Evolutionary conservation across 2,329 filamentous ascomycete species (phyloP).

Genomic region (Cladosporium oxysporum): DNA sequence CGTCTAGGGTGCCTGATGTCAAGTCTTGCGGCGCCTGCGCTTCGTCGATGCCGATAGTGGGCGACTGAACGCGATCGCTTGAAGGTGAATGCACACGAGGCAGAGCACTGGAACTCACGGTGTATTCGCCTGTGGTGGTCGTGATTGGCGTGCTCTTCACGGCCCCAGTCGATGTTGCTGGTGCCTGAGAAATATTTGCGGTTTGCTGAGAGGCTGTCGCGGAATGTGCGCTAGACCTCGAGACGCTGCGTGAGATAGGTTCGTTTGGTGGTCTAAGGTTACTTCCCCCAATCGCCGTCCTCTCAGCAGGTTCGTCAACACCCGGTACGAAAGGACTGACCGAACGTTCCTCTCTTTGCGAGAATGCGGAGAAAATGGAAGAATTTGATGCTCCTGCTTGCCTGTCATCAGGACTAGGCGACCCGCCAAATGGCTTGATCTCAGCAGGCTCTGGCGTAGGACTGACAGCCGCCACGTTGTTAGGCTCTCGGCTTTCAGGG

Average conservation of each 20-base stretch:
- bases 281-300: neutral
- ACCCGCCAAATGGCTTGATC: neutral
- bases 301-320: neutral
- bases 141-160: neutral
- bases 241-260: constrained; percentile 5
- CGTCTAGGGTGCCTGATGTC: constrained; percentile 48
- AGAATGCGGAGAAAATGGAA: constrained; percentile 2
- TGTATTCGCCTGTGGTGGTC: neutral
- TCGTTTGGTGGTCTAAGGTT: constrained; percentile 1
- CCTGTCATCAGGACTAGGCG: neutral
- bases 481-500: constrained; percentile 9
- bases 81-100: constrained; percentile 7
- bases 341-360: constrained; percentile 7
- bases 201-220: neutral
- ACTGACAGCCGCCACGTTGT: neutral
- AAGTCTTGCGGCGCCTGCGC: constrained; percentile 61
- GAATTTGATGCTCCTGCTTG: neutral
- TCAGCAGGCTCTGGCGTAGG: constrained; percentile 7
- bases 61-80: neutral
- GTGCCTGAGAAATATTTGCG: neutral
- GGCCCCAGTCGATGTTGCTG: neutral
- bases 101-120: neutral
- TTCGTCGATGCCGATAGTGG: constrained; percentile 28
- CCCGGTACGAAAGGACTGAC: constrained; percentile 5
- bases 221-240: constrained; percentile 4